phyloP scores from a whole-genome alignment of 441 rosid species.

The Populus hybrid region DNA sequence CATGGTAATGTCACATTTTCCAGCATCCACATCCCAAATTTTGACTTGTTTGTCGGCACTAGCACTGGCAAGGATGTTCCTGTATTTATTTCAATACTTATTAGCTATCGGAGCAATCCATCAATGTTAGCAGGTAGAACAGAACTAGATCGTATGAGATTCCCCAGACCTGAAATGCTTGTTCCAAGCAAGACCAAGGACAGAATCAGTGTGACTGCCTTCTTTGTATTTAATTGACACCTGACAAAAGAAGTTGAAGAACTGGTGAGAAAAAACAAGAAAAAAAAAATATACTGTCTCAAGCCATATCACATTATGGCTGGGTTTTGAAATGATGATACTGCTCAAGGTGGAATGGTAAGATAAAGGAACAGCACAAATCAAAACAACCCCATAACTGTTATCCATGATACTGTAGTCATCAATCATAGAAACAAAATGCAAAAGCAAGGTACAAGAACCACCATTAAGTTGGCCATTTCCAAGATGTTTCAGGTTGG shows the following conservation, averaged over 20 bases:
- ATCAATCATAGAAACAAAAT: too few relatives aligned
- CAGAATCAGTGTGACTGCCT: constrained; percentile 85
- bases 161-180: constrained; percentile 69
- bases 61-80: constrained; percentile 88
- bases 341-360: too few relatives aligned
- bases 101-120: constrained; percentile 5
- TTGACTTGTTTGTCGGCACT: constrained; percentile 80
- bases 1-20: constrained; percentile 69
- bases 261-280: not conserved
- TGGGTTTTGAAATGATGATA: too few relatives aligned
- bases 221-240: constrained; percentile 55
- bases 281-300: not conserved
- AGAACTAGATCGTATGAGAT: constrained; percentile 10
- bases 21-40: constrained; percentile 84
- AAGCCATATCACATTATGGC: not conserved
- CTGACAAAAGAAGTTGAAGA: constrained; percentile 17
- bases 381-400: too few relatives aligned
- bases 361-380: too few relatives aligned
- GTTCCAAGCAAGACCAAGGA: constrained; percentile 98
- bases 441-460: too few relatives aligned
- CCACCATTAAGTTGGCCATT: too few relatives aligned
- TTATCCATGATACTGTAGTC: too few relatives aligned
- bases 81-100: constrained; percentile 17
- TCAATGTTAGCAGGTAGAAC: constrained; percentile 8
- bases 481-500: not conserved